Percentiles rank a stretch among this genome's conserved stretches.
Evolutionary conservation across 768 basidiomycete genomes (phyloP).

Genomic region (Leccinum arenicola): DNA sequence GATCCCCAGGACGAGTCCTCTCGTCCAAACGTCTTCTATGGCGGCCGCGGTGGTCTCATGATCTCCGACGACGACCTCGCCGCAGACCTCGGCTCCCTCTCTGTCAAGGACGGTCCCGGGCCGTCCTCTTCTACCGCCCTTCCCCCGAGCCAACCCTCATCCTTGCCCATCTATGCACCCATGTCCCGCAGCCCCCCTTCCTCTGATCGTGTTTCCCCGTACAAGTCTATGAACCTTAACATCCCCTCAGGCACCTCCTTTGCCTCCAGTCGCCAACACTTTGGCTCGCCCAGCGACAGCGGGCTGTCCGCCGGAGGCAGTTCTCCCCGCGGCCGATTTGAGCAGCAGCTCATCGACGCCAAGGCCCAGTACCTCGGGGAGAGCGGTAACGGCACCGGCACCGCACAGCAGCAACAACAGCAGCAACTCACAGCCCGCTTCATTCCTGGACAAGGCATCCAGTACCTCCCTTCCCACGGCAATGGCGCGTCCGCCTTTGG

Average conservation of each 20-base stretch:
- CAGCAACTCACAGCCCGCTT: conserved; percentile 55
- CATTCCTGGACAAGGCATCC: conserved; percentile 63
- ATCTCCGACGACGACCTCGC: conserved; percentile 82
- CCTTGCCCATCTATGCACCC: conserved; percentile 73
- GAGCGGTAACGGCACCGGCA: conserved; percentile 15
- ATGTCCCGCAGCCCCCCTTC: conserved; percentile 61
- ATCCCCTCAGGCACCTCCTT: conserved; percentile 47
- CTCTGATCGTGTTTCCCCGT: conserved; percentile 51
- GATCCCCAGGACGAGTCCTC: conserved; percentile 42
- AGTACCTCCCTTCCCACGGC: conserved; percentile 45
- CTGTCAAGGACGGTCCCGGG: conserved; percentile 35
- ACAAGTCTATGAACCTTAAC: conserved; percentile 59
- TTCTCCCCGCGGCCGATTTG: conserved; percentile 45
- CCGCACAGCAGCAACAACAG: conserved; percentile 19
- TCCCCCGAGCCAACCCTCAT: conserved; percentile 67
- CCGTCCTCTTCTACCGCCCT: conserved; percentile 45
- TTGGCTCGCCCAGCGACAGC: conserved; percentile 60
- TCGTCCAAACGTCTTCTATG: conserved; percentile 33
- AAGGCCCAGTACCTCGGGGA: conserved; percentile 35
- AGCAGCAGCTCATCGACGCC: conserved; percentile 43
- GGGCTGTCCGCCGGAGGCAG: conserved; percentile 52
- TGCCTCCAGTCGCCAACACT: conserved; percentile 43
- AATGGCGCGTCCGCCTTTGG: conserved; percentile 34
- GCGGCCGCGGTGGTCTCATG: conserved; percentile 58
- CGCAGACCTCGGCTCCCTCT: conserved; percentile 62